Conservation (phyloP, 257 asterid species). For the Prunella vulgaris region DNA sequence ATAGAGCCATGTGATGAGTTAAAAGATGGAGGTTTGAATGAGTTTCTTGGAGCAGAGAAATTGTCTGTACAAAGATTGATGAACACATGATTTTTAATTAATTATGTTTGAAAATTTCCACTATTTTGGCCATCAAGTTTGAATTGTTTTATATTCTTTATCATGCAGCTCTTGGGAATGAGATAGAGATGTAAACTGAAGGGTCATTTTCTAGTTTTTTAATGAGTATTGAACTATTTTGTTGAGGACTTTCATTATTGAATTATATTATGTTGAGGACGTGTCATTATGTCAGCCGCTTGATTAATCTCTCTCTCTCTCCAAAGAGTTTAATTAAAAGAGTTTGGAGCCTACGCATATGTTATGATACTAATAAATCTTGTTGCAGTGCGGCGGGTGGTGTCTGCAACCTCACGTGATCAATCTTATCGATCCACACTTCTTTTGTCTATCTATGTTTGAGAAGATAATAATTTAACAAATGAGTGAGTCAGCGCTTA, state of each 20-base stretch:
- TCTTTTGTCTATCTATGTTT: too few species aligned
- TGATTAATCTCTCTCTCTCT: too few species aligned
- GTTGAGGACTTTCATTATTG: background rate
- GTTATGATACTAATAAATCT: background rate
- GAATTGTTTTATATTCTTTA: background rate
- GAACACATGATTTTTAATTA: background rate
- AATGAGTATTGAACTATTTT: background rate
- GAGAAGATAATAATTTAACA: too few species aligned
- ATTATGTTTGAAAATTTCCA: background rate
- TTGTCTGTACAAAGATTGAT: background rate
- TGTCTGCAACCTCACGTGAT: background rate
- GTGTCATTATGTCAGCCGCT: background rate
- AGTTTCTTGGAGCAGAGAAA: background rate
- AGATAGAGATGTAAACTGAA: background rate
- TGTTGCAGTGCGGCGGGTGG: background rate
- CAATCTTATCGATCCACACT: background rate
- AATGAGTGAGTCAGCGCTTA: conserved; percentile 1
- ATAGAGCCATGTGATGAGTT: background rate
- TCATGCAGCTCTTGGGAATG: background rate
- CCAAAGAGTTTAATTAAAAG: too few species aligned
- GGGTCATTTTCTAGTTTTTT: background rate
- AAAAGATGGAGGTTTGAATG: background rate
- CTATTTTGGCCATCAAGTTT: background rate
- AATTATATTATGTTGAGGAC: background rate
- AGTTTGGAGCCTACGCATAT: background rate